Evolutionary conservation across 2,329 filamentous ascomycete species (phyloP).

Genomic region (Periconia sp.): DNA sequence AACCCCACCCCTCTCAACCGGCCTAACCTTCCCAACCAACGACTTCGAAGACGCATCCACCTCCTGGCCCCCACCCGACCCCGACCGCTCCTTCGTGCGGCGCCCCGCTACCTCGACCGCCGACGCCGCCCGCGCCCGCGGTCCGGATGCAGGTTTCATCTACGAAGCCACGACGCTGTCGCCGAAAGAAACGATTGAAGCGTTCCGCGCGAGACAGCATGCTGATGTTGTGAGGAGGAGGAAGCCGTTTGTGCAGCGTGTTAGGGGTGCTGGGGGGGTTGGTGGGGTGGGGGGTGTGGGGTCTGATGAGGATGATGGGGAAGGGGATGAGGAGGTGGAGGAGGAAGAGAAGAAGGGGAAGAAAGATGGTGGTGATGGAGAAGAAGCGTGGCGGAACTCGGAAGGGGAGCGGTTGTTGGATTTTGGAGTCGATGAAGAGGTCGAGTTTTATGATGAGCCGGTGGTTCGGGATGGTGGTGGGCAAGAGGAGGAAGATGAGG

Average conservation of each 20-base stretch:
- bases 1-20: slow-evolving; percentile 55
- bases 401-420: slow-evolving; percentile 75
- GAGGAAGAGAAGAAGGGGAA: slow-evolving; percentile 7
- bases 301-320: slow-evolving; percentile 11
- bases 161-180: slow-evolving; percentile 40
- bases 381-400: slow-evolving; percentile 69
- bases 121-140: background rate
- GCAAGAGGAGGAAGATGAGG: slow-evolving; percentile 52
- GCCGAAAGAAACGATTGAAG: slow-evolving; percentile 49
- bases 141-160: slow-evolving; percentile 30
- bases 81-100: slow-evolving; percentile 43
- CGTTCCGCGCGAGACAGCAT: slow-evolving; percentile 57
- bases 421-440: slow-evolving; percentile 78
- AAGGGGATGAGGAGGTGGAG: slow-evolving; percentile 13
- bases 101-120: background rate
- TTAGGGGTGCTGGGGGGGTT: slow-evolving; percentile 24
- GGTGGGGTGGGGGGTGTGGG: slow-evolving; percentile 15
- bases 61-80: slow-evolving; percentile 55
- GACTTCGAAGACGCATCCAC: slow-evolving; percentile 63
- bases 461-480: background rate
- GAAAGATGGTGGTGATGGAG: slow-evolving; percentile 43
- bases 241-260: slow-evolving; percentile 46
- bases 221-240: slow-evolving; percentile 51
- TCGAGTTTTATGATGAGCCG: slow-evolving; percentile 60
- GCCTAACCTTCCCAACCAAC: slow-evolving; percentile 68